phyloP scores from a whole-genome alignment of 352 stramenopile species.

The Pythium dissimile region DNA sequence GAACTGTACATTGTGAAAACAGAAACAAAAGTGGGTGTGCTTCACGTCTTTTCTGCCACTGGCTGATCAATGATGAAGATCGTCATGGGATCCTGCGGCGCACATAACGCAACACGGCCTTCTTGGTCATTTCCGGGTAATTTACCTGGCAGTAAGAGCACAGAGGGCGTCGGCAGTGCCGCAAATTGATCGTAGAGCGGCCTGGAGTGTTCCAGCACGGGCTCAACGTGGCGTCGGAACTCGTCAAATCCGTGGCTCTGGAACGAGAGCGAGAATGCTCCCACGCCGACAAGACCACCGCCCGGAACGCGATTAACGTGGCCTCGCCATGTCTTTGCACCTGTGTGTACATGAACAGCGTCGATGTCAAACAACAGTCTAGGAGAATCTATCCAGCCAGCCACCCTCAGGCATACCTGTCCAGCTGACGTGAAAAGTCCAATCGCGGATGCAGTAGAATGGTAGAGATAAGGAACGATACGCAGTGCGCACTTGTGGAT shows the following conservation, averaged over 20 bases:
- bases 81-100: conserved; percentile 62
- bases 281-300: conserved; percentile 60
- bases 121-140: conserved; percentile 25
- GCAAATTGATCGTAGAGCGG: conserved; percentile 48
- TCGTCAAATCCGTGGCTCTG: conserved; percentile 75
- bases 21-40: conserved; percentile 4
- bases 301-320: conserved; percentile 69
- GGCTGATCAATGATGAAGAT: conserved; percentile 46
- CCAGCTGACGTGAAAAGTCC: conserved; percentile 54
- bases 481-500: conserved; percentile 28
- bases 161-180: conserved; percentile 48
- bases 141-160: conserved; percentile 70
- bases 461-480: conserved; percentile 77
- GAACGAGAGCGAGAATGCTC: conserved; percentile 59
- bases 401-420: conserved; percentile 59
- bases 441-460: conserved; percentile 75
- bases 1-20: too few relatives aligned
- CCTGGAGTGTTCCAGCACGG: conserved; percentile 57
- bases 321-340: conserved; percentile 58
- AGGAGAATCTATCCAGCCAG: too few relatives aligned
- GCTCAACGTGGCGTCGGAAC: conserved; percentile 61
- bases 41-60: too few relatives aligned
- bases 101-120: conserved; percentile 45
- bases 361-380: too few relatives aligned
- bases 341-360: conserved; percentile 24